These are phyloP conservation scores for Vinca minor DNA, from an alignment of 257 asterid species.

Conservation along the genomic window DNA sequence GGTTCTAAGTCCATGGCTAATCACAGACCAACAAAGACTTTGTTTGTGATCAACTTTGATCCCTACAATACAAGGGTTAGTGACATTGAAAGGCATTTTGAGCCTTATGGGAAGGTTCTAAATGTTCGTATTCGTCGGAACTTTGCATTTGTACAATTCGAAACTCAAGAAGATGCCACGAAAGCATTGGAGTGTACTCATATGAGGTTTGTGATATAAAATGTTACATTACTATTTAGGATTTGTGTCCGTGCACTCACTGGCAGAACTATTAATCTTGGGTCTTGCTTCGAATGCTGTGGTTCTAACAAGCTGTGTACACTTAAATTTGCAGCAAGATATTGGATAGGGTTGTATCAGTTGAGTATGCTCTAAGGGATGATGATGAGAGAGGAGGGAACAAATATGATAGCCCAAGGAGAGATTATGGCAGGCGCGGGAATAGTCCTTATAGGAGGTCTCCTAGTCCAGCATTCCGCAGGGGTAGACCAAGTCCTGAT, in stretches of 20 bases:
- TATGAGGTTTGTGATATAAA: conserved; percentile 50
- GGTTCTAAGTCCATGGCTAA: conserved; percentile 42
- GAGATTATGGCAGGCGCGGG: conserved; percentile 46
- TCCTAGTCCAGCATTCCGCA: conserved; percentile 49
- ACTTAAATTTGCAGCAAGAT: conserved; percentile 50
- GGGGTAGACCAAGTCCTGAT: conserved; percentile 77
- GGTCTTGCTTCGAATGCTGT: background rate
- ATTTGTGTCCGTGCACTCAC: conserved; percentile 1
- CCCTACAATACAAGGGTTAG: conserved; percentile 56
- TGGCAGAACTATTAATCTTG: conserved; percentile 2
- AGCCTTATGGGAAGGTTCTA: conserved; percentile 70
- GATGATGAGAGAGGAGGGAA: conserved; percentile 73
- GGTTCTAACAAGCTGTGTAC: background rate
- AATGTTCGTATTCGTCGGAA: conserved; percentile 77
- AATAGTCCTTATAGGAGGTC: conserved; percentile 59
- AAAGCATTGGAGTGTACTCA: conserved; percentile 88
- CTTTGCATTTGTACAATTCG: conserved; percentile 92
- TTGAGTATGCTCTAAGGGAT: conserved; percentile 88
- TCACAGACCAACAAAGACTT: conserved; percentile 69
- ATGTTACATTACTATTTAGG: background rate
- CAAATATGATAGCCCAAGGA: conserved; percentile 49
- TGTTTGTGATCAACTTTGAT: conserved; percentile 89
- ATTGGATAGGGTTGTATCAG: conserved; percentile 81
- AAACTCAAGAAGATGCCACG: conserved; percentile 84
- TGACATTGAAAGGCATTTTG: conserved; percentile 85